A percentile compares a stretch with the other conserved stretches of the same genome.
phyloP scores from a whole-genome alignment of 176 grass and related monocot genomes.

The Cenchrus americanus region DNA sequence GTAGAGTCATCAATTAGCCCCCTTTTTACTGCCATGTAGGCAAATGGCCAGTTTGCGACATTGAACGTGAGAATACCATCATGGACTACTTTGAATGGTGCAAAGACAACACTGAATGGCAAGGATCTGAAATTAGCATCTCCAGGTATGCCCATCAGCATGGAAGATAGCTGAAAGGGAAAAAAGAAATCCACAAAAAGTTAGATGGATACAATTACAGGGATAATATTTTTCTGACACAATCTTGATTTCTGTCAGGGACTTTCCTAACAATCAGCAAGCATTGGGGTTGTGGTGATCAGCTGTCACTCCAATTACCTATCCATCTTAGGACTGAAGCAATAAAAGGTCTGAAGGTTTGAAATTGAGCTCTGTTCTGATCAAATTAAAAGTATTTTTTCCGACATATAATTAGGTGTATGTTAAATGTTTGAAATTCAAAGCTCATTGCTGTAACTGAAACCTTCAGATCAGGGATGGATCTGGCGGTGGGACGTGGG shows the following conservation, averaged over 20 bases:
- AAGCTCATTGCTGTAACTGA: background rate
- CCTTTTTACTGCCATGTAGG: slow-evolving; percentile 39
- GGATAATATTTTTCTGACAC: background rate
- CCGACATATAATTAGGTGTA: no score
- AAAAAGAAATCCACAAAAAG: no score
- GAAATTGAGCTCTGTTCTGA: background rate
- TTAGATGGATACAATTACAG: background rate
- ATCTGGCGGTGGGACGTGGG: no score
- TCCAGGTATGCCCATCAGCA: slow-evolving; percentile 54
- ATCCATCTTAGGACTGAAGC: slow-evolving; percentile 66
- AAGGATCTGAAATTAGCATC: slow-evolving; percentile 52
- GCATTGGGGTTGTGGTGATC: slow-evolving; percentile 67
- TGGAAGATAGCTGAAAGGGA: background rate
- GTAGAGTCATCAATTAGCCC: no score
- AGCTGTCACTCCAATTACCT: slow-evolving; percentile 54
- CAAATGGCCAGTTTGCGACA: slow-evolving; percentile 49
- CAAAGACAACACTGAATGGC: slow-evolving; percentile 63
- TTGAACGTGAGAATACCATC: slow-evolving; percentile 83
- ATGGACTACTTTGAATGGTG: slow-evolving; percentile 64
- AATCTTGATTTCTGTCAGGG: slow-evolving; percentile 46
- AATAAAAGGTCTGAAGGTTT: slow-evolving; percentile 87
- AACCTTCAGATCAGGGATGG: slow-evolving; percentile 38
- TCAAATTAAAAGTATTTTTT: no score
- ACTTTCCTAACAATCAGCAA: slow-evolving; percentile 67
- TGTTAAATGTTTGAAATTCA: no score